These are phyloP conservation scores for Coffea humblotiana DNA, from an alignment of 305 asterid genomes.

Conservation along the genomic window DNA sequence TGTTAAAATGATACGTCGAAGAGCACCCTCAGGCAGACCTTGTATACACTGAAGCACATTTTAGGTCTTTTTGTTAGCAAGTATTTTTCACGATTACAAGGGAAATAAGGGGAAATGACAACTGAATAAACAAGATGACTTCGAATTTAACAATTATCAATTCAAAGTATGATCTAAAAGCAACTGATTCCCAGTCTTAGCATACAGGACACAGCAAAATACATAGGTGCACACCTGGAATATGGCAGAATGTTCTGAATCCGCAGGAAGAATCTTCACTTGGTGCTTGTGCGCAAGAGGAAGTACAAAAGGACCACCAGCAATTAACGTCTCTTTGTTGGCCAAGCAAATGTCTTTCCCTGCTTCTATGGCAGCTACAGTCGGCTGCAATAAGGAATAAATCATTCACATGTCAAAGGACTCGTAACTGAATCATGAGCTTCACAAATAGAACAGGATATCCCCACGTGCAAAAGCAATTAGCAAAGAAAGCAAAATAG, in stretches of 20 bases:
- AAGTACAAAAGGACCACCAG: conserved; percentile 97
- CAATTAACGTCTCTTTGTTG: conserved; percentile 91
- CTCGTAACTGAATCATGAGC: not conserved
- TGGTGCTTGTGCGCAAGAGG: conserved; percentile 96
- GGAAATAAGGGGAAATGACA: not conserved
- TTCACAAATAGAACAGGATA: not conserved
- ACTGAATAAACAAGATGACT: not conserved
- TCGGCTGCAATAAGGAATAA: conserved; percentile 51
- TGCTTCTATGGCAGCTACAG: conserved; percentile 97
- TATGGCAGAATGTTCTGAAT: conserved; percentile 97
- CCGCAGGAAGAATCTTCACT: conserved; percentile 98
- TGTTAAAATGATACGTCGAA: conserved; percentile 89
- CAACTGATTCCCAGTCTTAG: not conserved
- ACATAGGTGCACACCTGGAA: conserved; percentile 61
- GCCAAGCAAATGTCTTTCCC: conserved; percentile 98
- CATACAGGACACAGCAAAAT: not conserved
- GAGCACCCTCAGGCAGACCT: conserved; percentile 97
- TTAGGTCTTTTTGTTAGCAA: conserved; percentile 21
- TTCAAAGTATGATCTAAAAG: not conserved
- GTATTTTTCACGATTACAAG: not conserved
- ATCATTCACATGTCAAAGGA: not conserved
- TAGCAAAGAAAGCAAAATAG: not conserved
- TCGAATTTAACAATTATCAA: not conserved
- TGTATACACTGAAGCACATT: conserved; percentile 74
- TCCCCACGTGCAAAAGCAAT: not conserved